phyloP scores from a whole-genome alignment of 2,329 filamentous ascomycete genomes.

The Bimuria novae-zelandiae region DNA sequence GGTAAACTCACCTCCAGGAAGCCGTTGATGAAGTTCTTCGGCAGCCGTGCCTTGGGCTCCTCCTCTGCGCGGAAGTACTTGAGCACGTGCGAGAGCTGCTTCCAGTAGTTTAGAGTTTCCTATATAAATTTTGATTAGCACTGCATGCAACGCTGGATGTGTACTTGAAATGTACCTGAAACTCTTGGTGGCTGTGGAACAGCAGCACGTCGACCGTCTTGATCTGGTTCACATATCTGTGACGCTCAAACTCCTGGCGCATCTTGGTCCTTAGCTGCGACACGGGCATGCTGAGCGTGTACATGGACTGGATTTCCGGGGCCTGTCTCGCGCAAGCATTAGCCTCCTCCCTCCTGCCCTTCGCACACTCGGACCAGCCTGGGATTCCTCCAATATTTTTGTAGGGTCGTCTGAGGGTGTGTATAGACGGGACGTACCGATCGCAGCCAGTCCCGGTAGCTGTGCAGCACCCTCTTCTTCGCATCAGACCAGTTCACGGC shows the following conservation, averaged over 20 bases:
- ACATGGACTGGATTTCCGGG: conserved; percentile 96
- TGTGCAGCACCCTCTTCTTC: conserved; percentile 80
- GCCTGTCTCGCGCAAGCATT: conserved; percentile 62
- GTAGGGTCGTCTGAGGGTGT: no score
- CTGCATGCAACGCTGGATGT: not conserved
- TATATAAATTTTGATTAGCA: conserved; percentile 45
- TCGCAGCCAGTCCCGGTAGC: conserved; percentile 95
- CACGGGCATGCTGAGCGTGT: conserved; percentile 87
- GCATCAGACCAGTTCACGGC: conserved; percentile 90
- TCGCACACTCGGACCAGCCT: no score
- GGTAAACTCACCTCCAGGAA: conserved; percentile 80
- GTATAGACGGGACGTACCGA: conserved; percentile 68
- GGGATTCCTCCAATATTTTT: no score
- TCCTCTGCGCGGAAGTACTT: conserved; percentile 94
- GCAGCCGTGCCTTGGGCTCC: conserved; percentile 75
- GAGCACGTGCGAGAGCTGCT: conserved; percentile 93
- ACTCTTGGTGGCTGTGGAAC: conserved; percentile 90
- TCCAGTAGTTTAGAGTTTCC: conserved; percentile 99
- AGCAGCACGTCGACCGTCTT: conserved; percentile 86
- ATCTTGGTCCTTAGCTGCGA: conserved; percentile 89
- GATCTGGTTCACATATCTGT: conserved; percentile 90
- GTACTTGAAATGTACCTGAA: conserved; percentile 80
- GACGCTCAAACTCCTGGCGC: conserved; percentile 93
- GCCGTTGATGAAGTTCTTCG: conserved; percentile 87
- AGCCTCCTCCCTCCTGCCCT: conserved; percentile 1